Percentiles rank a stretch among this genome's conserved stretches.
Conservation (phyloP, 2,329 filamentous ascomycete species). For the Trichoderma lentiforme region DNA sequence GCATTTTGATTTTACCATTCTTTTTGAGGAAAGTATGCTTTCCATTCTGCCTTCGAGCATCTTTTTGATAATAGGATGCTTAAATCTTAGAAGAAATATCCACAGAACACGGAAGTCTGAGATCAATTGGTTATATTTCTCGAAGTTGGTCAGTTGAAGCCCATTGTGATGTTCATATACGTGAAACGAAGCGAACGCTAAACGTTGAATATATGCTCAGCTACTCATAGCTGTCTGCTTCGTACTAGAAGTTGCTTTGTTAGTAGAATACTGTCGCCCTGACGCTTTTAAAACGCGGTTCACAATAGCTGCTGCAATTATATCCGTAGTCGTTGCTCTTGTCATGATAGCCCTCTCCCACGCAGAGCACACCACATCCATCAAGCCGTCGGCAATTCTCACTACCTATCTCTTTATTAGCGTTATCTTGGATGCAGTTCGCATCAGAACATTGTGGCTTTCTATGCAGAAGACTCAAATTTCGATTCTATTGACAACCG, state of each 20-base stretch:
- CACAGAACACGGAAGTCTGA: background rate
- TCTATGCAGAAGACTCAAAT: background rate
- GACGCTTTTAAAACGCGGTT: background rate
- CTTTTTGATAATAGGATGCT: background rate
- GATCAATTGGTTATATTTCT: background rate
- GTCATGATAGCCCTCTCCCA: background rate
- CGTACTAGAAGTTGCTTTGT: background rate
- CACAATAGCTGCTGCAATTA: background rate
- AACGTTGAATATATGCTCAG: background rate
- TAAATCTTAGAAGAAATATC: background rate
- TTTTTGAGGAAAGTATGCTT: background rate
- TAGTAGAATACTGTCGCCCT: background rate
- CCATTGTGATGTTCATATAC: background rate
- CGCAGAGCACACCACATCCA: background rate
- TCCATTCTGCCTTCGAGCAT: background rate
- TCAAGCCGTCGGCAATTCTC: background rate
- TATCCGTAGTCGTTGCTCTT: background rate
- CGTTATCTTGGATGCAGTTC: background rate
- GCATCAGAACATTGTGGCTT: background rate
- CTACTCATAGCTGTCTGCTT: background rate
- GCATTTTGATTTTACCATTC: background rate
- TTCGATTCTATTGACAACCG: background rate
- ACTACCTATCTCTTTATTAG: background rate
- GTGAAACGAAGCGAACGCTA: background rate
- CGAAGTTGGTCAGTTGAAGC: background rate